Base-by-base conservation (phyloP, 176 grass and related monocot genomes). In the Carex pumila region DNA sequence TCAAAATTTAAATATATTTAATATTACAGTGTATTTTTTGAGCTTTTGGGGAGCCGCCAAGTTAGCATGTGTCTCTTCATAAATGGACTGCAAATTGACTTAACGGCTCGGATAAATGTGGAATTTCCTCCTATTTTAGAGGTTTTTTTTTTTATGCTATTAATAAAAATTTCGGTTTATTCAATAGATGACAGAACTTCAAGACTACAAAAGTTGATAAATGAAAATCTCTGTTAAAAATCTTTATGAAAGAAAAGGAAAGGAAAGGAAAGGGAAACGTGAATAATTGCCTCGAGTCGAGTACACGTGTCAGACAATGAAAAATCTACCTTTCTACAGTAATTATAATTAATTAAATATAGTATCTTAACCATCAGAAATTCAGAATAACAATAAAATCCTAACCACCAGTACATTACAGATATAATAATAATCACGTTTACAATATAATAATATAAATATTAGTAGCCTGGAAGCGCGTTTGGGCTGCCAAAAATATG, bases 391-490 rank as follows among this genome's bases (percentile, higher is more conserved):
- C n/a, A 17, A 19, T 22, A 64, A 68, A 74, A 81, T 81, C 79
- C 34, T 12, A 81, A 81, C 79, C 14, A 64, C 58, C 59, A 29
- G 10, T n/a, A 80, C 29, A 80, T 59, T 61, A 81, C 29, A 81
- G 64, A 62, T 41, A 62, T 61, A 47, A 1, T 64, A 81, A 1
- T 64, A 81, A 81, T 47, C 2, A 37, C 11, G 17, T 41, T 39
- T 39, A 43, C 5, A 39, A 70, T 19, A 80, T n/a, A 61, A 81
- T 43, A 81, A 62, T 45, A 61, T 58, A 22, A 21, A 58, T 81
- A 41, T 81, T 12, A 50, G 13, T 63, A 65, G 79, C 60, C 79
- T 81, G 79, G 29, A 81, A 81, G 37, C 79, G 79, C 79, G 79
- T 81, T 45, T 61, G 7, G 12, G 61, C n/a, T 61, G 29, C 52